Evolutionary conservation across 2,329 filamentous ascomycete genomes (phyloP), one percentile per base, ranked within the genome.

Genomic region (Fusarium sp.): DNA sequence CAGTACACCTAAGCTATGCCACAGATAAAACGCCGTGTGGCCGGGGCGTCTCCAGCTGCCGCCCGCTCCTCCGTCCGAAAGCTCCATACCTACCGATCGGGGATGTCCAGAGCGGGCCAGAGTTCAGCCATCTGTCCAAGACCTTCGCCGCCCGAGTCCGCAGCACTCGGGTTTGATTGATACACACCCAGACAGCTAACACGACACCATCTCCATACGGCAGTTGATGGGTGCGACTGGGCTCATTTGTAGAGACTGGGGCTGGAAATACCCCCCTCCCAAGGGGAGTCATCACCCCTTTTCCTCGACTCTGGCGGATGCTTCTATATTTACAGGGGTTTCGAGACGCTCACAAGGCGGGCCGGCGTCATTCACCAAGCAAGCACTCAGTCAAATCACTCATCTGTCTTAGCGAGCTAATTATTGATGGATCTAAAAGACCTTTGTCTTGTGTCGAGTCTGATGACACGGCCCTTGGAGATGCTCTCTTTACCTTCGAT

Each of bases 81-180:
- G 67, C 66, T 59, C 74, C 74, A 75, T 72, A 70, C 70, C 67
- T 71, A 75, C 74, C 74, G 74, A 73, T 76, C 74, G 74, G 74
- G 62, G 67, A 72, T 65, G 65, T 58, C 55, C 57, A 73, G 58
- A 69, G 72, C 70, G 73, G 74, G 64, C 58, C 66, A 76, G 61
- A 71, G 73, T 76, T 76, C 74, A 76, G 74, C 73, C 74, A 60
- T 56, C 37, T 55, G 63, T 52, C 61, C 44, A 56, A 67, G 46
- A 20, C 63, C 61, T 70, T 62, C 48, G 62, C 65, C 64, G n/a
- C 64, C 70, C 65, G 66, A 67, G 65, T 70, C 73, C 67, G 66
- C 55, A 61, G 41, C 29, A 49, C 45, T 65, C 67, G 44, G 58
- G 53, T 9, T 44, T 30, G 52, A 37, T 69, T n/a, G 12, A 42